Conservation (phyloP, 805 yeast genomes). For the Candida boleticola region DNA sequence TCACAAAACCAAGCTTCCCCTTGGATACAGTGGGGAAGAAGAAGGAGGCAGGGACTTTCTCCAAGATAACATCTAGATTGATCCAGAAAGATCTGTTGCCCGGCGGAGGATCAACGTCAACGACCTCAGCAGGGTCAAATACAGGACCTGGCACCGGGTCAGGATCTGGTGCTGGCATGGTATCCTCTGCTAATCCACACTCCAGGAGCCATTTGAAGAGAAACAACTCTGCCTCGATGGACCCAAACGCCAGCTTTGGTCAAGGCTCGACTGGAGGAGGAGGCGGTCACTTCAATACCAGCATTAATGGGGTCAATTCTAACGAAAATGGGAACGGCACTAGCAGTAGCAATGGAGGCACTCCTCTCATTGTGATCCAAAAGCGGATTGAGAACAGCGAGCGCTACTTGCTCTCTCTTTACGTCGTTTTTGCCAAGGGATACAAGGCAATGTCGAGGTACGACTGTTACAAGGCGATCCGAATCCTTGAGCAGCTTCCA, state of each 20-base stretch:
- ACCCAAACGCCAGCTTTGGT: background rate
- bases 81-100: background rate
- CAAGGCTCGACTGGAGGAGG: background rate
- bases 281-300: too few relatives aligned
- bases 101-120: background rate
- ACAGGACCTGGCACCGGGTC: background rate
- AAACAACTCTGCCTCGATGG: conserved; percentile 16
- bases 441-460: conserved; percentile 58
- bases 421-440: conserved; percentile 57
- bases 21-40: conserved; percentile 17
- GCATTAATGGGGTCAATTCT: background rate
- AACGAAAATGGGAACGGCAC: conserved; percentile 5
- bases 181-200: conserved; percentile 1
- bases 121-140: background rate
- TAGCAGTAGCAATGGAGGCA: conserved; percentile 3
- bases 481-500: conserved; percentile 65
- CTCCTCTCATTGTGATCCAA: conserved; percentile 6
- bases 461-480: conserved; percentile 78
- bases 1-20: conserved; percentile 30
- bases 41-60: conserved; percentile 33
- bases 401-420: conserved; percentile 45
- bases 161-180: background rate
- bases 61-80: conserved; percentile 48
- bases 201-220: conserved; percentile 15
- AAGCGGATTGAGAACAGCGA: conserved; percentile 34